phyloP scores from a whole-genome alignment of 768 basidiomycete genomes.

The Mrakia blollopis region DNA sequence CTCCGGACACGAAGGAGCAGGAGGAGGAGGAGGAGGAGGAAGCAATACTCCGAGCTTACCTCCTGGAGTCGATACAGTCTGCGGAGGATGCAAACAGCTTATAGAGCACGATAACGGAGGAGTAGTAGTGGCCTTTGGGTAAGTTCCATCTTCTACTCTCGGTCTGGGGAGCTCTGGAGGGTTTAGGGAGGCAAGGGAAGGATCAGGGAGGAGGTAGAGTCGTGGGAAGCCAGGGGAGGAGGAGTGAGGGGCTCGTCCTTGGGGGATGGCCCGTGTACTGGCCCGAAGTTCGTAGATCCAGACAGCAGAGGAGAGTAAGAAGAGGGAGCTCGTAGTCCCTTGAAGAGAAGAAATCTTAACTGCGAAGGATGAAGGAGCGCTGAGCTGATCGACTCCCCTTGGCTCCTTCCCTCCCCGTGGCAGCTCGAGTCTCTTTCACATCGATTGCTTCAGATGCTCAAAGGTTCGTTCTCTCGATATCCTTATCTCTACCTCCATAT shows the following conservation, averaged over 20 bases:
- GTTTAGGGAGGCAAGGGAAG: slow-evolving; percentile 21
- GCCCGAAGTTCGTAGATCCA: no score
- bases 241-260: no score
- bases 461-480: slow-evolving; percentile 48
- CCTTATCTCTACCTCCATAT: neutral
- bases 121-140: slow-evolving; percentile 89
- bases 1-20: neutral
- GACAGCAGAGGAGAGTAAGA: no score
- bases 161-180: slow-evolving; percentile 22
- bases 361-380: slow-evolving; percentile 92
- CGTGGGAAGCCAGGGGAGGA: no score
- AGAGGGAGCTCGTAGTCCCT: no score
- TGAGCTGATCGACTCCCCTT: slow-evolving; percentile 12
- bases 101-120: slow-evolving; percentile 49
- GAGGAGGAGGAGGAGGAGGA: neutral
- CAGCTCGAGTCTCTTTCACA: slow-evolving; percentile 35
- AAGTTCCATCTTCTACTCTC: slow-evolving; percentile 42
- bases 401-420: slow-evolving; percentile 2
- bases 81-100: slow-evolving; percentile 41
- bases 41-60: neutral
- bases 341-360: no score
- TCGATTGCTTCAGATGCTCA: slow-evolving; percentile 77
- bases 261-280: no score
- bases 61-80: slow-evolving; percentile 28
- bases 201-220: neutral